These are phyloP conservation scores for Leishmania tarentolae DNA, from an alignment of 208 protist species.

Conservation along the genomic window DNA sequence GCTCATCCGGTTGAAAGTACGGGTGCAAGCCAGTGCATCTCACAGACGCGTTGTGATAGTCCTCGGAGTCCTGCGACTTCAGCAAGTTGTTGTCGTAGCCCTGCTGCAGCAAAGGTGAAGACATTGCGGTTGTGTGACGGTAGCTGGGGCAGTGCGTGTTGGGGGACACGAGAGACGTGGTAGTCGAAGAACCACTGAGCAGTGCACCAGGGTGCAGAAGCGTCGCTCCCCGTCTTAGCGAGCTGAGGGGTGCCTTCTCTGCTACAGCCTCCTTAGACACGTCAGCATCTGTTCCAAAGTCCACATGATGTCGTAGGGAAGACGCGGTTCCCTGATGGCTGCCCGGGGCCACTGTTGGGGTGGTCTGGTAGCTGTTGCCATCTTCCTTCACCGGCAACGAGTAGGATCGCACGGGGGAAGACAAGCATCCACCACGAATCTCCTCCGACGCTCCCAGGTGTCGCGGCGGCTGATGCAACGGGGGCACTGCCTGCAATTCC, in stretches of 20 bases:
- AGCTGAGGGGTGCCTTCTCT: background rate
- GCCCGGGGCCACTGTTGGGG: background rate
- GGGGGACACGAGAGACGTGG: background rate
- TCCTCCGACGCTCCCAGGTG: background rate
- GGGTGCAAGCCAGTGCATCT: slow-evolving; percentile 4
- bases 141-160: background rate
- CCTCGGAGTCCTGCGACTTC: slow-evolving; percentile 5
- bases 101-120: background rate
- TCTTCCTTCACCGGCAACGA: background rate
- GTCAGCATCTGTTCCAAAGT: slow-evolving; percentile 11
- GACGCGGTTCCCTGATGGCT: background rate
- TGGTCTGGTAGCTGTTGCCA: background rate
- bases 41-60: background rate
- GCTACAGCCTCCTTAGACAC: too few relatives aligned
- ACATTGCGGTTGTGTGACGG: background rate
- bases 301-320: slow-evolving; percentile 21
- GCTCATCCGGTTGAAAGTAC: slow-evolving; percentile 11
- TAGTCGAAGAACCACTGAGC: background rate
- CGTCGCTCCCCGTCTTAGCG: background rate
- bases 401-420: background rate
- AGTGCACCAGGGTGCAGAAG: background rate
- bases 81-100: background rate
- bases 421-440: background rate
- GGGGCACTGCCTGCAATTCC: background rate
- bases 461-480: background rate